phyloP scores from a whole-genome alignment of 306 rosid genomes.

The Trifolium repens region DNA sequence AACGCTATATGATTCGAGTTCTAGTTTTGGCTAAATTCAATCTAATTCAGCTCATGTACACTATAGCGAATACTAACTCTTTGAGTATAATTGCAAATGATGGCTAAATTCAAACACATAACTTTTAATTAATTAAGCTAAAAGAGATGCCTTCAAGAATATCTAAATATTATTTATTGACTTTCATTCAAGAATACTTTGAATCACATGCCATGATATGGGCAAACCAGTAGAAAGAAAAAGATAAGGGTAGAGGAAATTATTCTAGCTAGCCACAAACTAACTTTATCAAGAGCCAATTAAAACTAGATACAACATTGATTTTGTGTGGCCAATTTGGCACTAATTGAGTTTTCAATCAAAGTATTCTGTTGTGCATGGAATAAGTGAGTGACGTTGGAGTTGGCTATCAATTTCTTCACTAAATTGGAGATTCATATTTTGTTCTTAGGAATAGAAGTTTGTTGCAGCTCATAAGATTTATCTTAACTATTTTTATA shows the following conservation, averaged over 20 bases:
- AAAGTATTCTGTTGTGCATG: neutral
- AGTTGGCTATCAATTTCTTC: neutral
- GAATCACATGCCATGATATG: neutral
- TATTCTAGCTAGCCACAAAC: neutral
- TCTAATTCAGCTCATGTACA: too few species aligned
- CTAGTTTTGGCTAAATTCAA: too few species aligned
- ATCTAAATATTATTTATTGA: too few species aligned
- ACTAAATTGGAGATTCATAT: neutral
- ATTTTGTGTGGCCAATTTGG: neutral
- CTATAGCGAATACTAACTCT: too few species aligned
- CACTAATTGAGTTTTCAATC: neutral
- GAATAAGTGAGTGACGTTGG: neutral
- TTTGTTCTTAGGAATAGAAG: neutral
- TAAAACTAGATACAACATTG: neutral
- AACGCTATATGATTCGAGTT: too few species aligned
- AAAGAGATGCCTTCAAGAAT: too few species aligned
- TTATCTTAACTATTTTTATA: neutral
- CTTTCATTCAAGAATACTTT: neutral
- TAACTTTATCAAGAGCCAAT: slow-evolving; percentile 7
- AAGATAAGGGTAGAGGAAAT: neutral
- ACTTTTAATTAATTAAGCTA: too few species aligned
- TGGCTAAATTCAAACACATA: too few species aligned
- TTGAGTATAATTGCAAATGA: too few species aligned
- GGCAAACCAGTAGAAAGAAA: neutral
- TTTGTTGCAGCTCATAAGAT: neutral